These are phyloP conservation scores for Sphenostylis stenocarpa DNA, from an alignment of 306 rosid species.

Conservation along the genomic window DNA sequence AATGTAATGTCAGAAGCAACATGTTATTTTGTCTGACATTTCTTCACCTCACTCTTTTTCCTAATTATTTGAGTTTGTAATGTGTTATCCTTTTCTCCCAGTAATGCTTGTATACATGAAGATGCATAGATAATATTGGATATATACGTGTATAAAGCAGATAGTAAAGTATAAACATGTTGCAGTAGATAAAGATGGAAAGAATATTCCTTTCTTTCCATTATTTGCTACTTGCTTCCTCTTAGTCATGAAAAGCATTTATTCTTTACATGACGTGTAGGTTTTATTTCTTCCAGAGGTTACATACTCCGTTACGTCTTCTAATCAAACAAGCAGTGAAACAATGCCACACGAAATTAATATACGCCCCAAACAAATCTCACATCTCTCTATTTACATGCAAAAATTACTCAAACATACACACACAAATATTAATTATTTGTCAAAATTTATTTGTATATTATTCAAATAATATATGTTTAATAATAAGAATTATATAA, in stretches of 20 bases:
- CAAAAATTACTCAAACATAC: too few relatives aligned
- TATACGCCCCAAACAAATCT: too few relatives aligned
- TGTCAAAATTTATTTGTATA: too few relatives aligned
- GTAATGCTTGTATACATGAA: background rate
- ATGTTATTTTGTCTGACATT: background rate
- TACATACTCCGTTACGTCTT: background rate
- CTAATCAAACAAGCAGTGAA: background rate
- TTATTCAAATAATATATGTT: too few relatives aligned
- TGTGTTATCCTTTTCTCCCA: background rate
- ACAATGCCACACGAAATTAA: too few relatives aligned
- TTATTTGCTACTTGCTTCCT: conserved; percentile 22
- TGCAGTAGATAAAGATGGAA: background rate
- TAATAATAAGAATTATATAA: too few relatives aligned
- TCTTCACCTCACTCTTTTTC: background rate
- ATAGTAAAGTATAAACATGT: background rate
- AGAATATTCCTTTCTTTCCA: conserved; percentile 26
- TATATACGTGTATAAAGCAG: background rate
- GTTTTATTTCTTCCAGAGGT: conserved; percentile 28
- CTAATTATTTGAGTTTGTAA: background rate
- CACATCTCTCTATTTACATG: too few relatives aligned
- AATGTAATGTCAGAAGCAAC: background rate
- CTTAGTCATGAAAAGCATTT: background rate
- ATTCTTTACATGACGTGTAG: conserved; percentile 33
- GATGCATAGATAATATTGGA: background rate
- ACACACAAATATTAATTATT: too few relatives aligned